phyloP scores from a whole-genome alignment of 345 rosid species.

The Cardamine chenopodiifolia region DNA sequence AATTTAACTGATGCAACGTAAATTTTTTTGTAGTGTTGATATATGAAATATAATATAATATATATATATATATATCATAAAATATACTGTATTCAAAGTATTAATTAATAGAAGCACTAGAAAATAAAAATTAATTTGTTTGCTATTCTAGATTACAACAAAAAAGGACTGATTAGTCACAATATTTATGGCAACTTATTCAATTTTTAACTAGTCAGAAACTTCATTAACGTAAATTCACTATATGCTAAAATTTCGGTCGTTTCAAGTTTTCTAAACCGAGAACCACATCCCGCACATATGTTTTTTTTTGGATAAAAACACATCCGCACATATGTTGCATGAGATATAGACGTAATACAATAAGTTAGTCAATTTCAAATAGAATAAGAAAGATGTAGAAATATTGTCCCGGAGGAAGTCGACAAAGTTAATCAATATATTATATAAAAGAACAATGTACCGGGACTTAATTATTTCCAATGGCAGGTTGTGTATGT shows the following conservation, averaged over 20 bases:
- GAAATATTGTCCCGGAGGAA: conserved; percentile 34
- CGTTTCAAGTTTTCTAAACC: background rate
- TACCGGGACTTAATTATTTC: conserved; percentile 33
- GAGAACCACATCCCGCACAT: background rate
- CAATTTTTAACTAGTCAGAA: background rate
- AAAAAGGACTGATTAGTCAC: background rate
- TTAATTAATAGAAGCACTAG: too few relatives aligned
- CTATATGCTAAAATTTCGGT: background rate
- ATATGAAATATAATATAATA: too few relatives aligned
- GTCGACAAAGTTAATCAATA: conserved; percentile 38
- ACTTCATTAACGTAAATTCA: background rate
- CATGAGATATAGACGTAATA: conserved; percentile 18
- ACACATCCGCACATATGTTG: background rate
- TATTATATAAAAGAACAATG: conserved; percentile 30
- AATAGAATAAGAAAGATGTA: conserved; percentile 32
- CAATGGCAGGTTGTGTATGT: conserved; percentile 31
- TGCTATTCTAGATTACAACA: background rate
- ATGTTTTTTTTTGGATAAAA: background rate
- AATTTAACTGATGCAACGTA: too few relatives aligned
- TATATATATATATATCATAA: too few relatives aligned
- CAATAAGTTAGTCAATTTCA: conserved; percentile 8
- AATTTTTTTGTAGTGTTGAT: too few relatives aligned
- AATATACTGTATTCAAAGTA: too few relatives aligned
- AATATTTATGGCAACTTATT: background rate
- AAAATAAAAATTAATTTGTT: too few relatives aligned